These are phyloP conservation scores for Drechslerella dactyloides DNA, from an alignment of 2,329 filamentous ascomycete species.

Conservation along the genomic window DNA sequence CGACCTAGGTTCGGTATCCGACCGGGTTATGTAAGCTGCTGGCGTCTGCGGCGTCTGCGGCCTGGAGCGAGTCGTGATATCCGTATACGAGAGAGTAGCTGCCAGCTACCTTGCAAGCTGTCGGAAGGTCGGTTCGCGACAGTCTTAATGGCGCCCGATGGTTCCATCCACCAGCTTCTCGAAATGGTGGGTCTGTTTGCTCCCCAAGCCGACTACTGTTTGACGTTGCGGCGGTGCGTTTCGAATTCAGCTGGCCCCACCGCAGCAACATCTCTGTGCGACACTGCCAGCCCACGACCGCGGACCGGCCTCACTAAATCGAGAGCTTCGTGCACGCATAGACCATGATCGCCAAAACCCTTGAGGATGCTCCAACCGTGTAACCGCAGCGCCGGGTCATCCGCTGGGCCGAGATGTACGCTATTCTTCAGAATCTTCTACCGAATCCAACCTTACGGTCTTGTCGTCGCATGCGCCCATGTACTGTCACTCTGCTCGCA, in stretches of 20 bases:
- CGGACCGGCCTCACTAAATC: slow-evolving; percentile 25
- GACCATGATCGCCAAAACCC: not conserved
- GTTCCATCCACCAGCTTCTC: slow-evolving; percentile 13
- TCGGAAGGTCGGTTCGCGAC: not conserved
- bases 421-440: not conserved
- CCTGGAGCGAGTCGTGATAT: not conserved
- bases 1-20: too few species aligned
- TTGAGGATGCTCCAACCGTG: not conserved
- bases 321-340: slow-evolving; percentile 1
- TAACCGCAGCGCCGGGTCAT: not conserved
- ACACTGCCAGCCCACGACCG: slow-evolving; percentile 30
- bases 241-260: slow-evolving; percentile 10
- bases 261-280: slow-evolving; percentile 44
- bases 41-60: too few species aligned
- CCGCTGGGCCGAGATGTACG: not conserved
- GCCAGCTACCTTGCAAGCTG: slow-evolving; percentile 10
- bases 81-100: not conserved
- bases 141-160: slow-evolving; percentile 13
- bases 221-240: slow-evolving; percentile 19
- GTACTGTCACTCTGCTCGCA: too few species aligned
- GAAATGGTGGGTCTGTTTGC: slow-evolving; percentile 5
- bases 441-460: not conserved
- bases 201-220: slow-evolving; percentile 13
- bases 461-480: not conserved
- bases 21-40: too few species aligned